Evolutionary conservation across 2,329 filamentous ascomycete genomes (phyloP), one percentile per base, ranked within the genome.

Genomic region (Colletotrichum sp.): DNA sequence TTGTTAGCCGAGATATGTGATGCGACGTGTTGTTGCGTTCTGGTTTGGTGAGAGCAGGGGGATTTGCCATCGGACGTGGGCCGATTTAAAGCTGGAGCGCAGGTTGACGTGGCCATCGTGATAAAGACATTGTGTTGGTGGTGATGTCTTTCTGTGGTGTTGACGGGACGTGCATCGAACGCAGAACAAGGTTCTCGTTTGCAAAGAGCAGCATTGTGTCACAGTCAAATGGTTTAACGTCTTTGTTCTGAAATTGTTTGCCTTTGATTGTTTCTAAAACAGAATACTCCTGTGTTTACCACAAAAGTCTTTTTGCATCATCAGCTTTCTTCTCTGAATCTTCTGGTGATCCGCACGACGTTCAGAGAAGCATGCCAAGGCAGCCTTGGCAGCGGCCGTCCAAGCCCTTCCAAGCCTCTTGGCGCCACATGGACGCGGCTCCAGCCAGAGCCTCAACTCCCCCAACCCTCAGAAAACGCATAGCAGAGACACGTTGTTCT

Each of bases 371-470:
- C 55, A 43, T 71, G 72, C 69, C 72, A 72, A 75, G 72, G 21
- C 12, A 18, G n/a, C 28, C 69, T 75, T 75, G 68, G 68, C 72
- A 43, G 34, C 10, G 24, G 52, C 36, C 15, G 67, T 71, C 39
- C 39, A 67, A 67, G 65, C 36, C 26, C 26, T 48, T 59, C 67
- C 52, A 69, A 60, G 67, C 52, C 21, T 24, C 67, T 72, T 75
- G 48, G 72, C 67, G 36, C 57, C 63, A 30, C 36, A 32, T 18
- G 43, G 24, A 63, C 63, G 57, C 70, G 70, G 34, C 68, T 72
- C 63, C 64, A 60, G 16, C 28, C 64, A 75, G 73, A 73, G 73
- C 73, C 73, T 73, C 70, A 75, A 73, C 70, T 52, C 24, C 70
- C 59, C 48, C 32, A 36, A 69, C 73, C 73, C 63, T 18, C 26